Evolutionary conservation across 805 yeast genomes (phyloP).

Genomic region (Clavispora phyllophila): DNA sequence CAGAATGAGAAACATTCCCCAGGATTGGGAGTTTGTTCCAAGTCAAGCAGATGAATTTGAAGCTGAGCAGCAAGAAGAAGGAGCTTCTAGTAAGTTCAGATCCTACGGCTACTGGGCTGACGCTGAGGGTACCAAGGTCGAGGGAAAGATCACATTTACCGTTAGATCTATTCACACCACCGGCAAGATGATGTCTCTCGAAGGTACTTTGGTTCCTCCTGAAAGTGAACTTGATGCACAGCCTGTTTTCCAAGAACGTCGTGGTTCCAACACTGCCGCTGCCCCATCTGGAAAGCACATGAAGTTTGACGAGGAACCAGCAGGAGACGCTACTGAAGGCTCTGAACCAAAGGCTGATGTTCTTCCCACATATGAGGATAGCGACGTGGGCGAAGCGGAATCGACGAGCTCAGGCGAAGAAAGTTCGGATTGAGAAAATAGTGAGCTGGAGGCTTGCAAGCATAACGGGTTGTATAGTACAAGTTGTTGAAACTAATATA

Average conservation of each 20-base stretch:
- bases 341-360: neutral
- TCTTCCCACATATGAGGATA: constrained; percentile 4
- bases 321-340: constrained; percentile 1
- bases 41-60: constrained; percentile 60
- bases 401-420: constrained; percentile 9
- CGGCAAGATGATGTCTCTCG: constrained; percentile 79
- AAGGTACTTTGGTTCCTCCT: constrained; percentile 74
- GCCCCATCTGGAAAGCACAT: constrained; percentile 10
- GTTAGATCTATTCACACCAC: constrained; percentile 69
- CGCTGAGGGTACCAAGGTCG: constrained; percentile 64
- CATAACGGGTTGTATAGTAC: neutral
- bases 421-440: neutral
- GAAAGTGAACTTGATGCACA: constrained; percentile 51
- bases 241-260: constrained; percentile 45
- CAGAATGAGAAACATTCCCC: constrained; percentile 80
- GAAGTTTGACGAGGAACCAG: constrained; percentile 12
- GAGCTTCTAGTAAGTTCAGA: constrained; percentile 27
- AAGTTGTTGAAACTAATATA: neutral
- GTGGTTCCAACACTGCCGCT: constrained; percentile 22
- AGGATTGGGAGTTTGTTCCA: constrained; percentile 78
- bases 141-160: constrained; percentile 75
- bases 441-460: neutral
- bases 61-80: constrained; percentile 17
- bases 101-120: constrained; percentile 89
- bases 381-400: constrained; percentile 2